phyloP scores from a whole-genome alignment of 495 filamentous ascomycete species.

The Aspergillus heteromorphus region DNA sequence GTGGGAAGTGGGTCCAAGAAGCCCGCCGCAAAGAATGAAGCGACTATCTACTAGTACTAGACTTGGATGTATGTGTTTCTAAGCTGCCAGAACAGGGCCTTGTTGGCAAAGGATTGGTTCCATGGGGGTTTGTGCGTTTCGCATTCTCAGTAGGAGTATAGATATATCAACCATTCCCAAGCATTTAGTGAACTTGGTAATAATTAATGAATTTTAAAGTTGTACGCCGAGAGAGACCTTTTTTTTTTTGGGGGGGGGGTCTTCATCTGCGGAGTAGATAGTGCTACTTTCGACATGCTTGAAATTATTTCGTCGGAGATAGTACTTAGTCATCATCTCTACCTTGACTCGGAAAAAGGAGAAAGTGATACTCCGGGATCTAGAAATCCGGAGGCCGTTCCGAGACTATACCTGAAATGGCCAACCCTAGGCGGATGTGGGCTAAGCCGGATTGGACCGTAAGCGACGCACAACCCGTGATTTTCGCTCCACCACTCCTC shows the following conservation, averaged over 20 bases:
- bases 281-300: background rate
- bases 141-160: no score
- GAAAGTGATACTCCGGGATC: background rate
- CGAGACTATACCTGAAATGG: background rate
- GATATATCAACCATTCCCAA: no score
- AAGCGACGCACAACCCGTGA: constrained; percentile 51
- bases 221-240: no score
- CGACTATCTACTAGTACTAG: background rate
- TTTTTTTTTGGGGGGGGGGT: no score
- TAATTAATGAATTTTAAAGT: no score
- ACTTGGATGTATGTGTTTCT: background rate
- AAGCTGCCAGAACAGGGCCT: no score
- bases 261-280: no score
- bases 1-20: constrained; percentile 61
- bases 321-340: background rate
- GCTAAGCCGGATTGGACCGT: constrained; percentile 34
- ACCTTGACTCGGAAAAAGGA: no score
- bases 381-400: background rate
- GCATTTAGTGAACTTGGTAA: no score
- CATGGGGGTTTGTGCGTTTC: no score
- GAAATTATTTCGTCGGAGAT: background rate
- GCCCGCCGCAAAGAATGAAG: constrained; percentile 22
- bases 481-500: constrained; percentile 45
- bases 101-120: no score
- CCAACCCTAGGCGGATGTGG: constrained; percentile 35